Conservation (phyloP, 1,139 yeast genomes). For the Blastobotrys elegans region DNA sequence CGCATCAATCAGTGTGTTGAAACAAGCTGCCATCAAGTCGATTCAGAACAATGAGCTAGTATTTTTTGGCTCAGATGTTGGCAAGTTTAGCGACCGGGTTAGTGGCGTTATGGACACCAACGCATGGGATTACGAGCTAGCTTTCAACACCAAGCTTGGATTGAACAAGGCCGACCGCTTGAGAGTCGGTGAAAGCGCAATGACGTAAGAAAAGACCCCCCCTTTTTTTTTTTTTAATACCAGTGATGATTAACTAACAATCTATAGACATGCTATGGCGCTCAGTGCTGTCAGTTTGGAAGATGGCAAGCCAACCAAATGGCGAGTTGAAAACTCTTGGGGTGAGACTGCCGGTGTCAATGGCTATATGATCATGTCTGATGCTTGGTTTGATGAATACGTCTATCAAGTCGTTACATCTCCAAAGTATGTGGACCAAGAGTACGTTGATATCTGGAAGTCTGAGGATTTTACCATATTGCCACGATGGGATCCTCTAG, state of each 20-base stretch:
- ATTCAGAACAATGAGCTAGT: conserved; percentile 59
- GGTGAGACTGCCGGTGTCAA: conserved; percentile 55
- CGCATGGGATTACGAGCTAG: conserved; percentile 53
- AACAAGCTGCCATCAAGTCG: conserved; percentile 52
- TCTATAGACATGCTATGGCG: conserved; percentile 73
- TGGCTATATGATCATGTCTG: conserved; percentile 62
- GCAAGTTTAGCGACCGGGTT: conserved; percentile 46
- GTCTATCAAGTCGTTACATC: conserved; percentile 60
- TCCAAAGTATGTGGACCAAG: conserved; percentile 44
- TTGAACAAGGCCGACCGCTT: conserved; percentile 51
- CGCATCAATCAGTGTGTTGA: conserved; percentile 45
- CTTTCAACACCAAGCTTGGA: conserved; percentile 48
- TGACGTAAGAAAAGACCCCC: too few relatives aligned
- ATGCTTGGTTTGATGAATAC: conserved; percentile 61
- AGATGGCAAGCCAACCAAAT: conserved; percentile 51
- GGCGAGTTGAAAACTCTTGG: conserved; percentile 72
- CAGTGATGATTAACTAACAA: too few relatives aligned
- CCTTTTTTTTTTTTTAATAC: too few relatives aligned
- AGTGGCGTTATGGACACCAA: conserved; percentile 52
- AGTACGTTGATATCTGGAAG: conserved; percentile 47
- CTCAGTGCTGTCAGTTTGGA: conserved; percentile 56
- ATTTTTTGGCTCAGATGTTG: conserved; percentile 68
- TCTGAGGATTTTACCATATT: conserved; percentile 46
- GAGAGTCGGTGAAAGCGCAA: conserved; percentile 49
- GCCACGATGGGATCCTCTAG: conserved; percentile 67